Base-by-base conservation (phyloP, 768 basidiomycete species). In the Suillus discolor region DNA sequence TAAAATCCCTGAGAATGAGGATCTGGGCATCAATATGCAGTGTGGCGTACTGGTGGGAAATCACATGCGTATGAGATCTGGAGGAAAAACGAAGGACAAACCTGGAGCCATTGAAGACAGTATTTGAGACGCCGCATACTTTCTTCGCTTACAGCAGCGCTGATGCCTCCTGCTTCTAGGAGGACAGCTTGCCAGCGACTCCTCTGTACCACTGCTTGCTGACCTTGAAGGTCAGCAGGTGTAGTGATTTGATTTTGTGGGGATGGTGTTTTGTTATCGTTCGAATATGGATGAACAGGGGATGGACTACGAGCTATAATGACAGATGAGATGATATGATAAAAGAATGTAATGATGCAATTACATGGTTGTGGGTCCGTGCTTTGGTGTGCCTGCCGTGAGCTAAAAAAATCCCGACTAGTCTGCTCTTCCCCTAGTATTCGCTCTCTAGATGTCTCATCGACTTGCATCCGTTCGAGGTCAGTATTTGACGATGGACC, bases 81-180 rank as follows among this genome's bases (percentile, higher is more conserved):
- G 8, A 62, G 51, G 9, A 23, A 13, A 20, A 47, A 8, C 51
- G 57, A 60, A 51, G 25, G 6, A 81, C 86, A 28, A 34, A 93
- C 93, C 82, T 92, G 90, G 20, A 97, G 81, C 93, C 94, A 96
- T 65, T 93, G 87, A 36, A 97, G 74, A 77, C 92, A 94, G 73
- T 96, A 96, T 73, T 89, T 88, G 47, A 97, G 77, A 62, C 91
- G 82, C 63, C 92, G 82, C 91, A 97, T 92, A 71, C 89, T 94
- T 76, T 96, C 95, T 68, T 96, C 94, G 75, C 93, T 94, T 39
- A 96, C 81, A 9, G 95, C 94, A 0, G 92, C 93, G 65, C 93
- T 86, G 41, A 97, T 81, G 0, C 94, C 94, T 16, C 94, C 93
- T 2, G 93, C 94, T 77, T 96, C 94, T 28, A 91, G 81, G 47